Percentiles rank a stretch among this genome's conserved stretches.
phyloP scores from a whole-genome alignment of 257 asterid species.

The Scutellaria minor region DNA sequence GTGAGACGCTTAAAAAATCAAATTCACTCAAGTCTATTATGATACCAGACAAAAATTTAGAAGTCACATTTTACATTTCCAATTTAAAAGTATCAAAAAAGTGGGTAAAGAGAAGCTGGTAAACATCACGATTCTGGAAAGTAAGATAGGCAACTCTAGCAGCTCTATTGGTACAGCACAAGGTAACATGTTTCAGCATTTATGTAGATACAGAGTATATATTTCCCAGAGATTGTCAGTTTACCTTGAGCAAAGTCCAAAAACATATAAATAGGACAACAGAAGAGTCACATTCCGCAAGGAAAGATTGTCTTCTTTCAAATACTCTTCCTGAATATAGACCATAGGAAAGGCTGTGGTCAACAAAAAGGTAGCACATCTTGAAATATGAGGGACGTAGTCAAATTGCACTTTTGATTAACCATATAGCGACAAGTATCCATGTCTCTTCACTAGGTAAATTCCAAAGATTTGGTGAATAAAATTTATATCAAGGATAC shows the following conservation, averaged over 20 bases:
- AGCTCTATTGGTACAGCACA: conserved; percentile 4
- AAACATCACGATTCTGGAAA: not conserved
- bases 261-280: conserved; percentile 72
- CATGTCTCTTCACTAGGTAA: conserved; percentile 4
- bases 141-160: conserved; percentile 13
- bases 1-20: not conserved
- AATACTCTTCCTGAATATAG: conserved; percentile 76
- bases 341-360: conserved; percentile 34
- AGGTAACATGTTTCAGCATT: conserved; percentile 10
- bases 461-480: not conserved
- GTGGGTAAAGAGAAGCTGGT: conserved; percentile 6
- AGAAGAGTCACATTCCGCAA: conserved; percentile 83
- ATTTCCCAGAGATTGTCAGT: conserved; percentile 27
- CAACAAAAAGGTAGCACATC: conserved; percentile 24
- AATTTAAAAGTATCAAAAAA: not conserved
- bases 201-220: conserved; percentile 8
- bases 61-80: not conserved
- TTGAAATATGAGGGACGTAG: conserved; percentile 5
- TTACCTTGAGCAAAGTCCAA: conserved; percentile 92
- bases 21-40: conserved; percentile 24
- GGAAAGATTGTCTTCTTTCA: conserved; percentile 85
- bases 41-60: not conserved
- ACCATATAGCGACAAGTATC: not conserved
- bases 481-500: conserved; percentile 15
- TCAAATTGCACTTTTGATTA: conserved; percentile 16